phyloP scores from a whole-genome alignment of 2,329 filamentous ascomycete genomes.

The Cladophialophora bantiana region DNA sequence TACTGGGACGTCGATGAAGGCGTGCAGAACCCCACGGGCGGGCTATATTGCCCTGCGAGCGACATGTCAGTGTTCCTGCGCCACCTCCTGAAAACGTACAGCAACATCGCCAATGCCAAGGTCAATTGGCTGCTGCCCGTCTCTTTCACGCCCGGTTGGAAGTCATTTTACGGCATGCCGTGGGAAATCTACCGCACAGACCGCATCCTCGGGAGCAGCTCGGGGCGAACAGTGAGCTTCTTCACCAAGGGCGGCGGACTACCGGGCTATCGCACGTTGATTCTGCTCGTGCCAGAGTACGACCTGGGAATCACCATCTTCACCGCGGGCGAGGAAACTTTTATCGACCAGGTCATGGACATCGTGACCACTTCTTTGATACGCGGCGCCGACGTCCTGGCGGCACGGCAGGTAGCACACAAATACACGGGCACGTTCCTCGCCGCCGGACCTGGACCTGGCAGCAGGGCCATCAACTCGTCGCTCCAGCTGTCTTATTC shows the following conservation, averaged over 20 bases:
- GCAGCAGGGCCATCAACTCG: constrained; percentile 22
- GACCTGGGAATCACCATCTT: constrained; percentile 58
- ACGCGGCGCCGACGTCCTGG: constrained; percentile 36
- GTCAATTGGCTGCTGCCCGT: constrained; percentile 55
- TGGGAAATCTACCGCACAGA: constrained; percentile 57
- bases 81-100: constrained; percentile 51
- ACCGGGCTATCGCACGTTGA: constrained; percentile 51
- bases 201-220: constrained; percentile 47
- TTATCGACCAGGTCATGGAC: constrained; percentile 29
- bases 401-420: constrained; percentile 23
- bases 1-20: constrained; percentile 53
- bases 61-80: constrained; percentile 55
- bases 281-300: constrained; percentile 54
- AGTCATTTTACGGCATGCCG: constrained; percentile 55
- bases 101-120: constrained; percentile 45
- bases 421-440: constrained; percentile 30
- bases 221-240: constrained; percentile 51
- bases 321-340: constrained; percentile 35
- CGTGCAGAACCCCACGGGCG: constrained; percentile 53
- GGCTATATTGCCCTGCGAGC: constrained; percentile 51
- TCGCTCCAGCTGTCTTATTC: constrained; percentile 36
- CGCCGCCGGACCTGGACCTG: neutral
- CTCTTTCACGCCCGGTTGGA: constrained; percentile 47
- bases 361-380: constrained; percentile 35
- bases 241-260: constrained; percentile 55